These are phyloP conservation scores for Pythium inflatum DNA, from an alignment of 352 stramenopile genomes.

Conservation along the genomic window DNA sequence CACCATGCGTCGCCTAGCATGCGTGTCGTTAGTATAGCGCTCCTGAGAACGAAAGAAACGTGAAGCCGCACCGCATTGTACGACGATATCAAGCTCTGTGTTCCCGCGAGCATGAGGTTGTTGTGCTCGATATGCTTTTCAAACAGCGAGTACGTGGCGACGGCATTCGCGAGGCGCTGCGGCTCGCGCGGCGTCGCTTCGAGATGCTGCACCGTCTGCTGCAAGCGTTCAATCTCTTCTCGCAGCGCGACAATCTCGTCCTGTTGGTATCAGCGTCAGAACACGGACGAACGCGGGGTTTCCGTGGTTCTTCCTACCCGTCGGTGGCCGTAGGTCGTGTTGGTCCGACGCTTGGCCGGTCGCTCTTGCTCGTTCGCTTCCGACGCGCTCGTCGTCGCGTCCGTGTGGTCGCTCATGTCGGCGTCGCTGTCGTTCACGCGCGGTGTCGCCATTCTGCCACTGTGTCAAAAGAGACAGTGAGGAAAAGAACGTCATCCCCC, in stretches of 20 bases:
- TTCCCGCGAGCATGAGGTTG: slow-evolving; percentile 24
- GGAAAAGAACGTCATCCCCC: not conserved
- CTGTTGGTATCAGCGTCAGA: too few species aligned
- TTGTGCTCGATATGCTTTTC: slow-evolving; percentile 6
- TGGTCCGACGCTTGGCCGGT: not conserved
- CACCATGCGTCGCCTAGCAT: not conserved
- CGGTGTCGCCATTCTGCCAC: not conserved
- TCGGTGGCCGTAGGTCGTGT: not conserved
- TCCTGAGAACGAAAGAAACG: too few species aligned
- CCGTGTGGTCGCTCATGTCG: not conserved
- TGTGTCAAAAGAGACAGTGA: too few species aligned
- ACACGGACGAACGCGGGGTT: too few species aligned
- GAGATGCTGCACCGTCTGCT: not conserved
- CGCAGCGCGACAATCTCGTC: slow-evolving; percentile 18
- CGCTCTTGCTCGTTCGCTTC: not conserved
- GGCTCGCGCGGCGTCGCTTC: not conserved
- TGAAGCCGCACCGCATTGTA: slow-evolving; percentile 5
- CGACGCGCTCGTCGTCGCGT: not conserved
- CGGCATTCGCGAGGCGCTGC: not conserved
- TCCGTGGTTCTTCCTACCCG: too few species aligned
- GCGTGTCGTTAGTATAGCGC: too few species aligned
- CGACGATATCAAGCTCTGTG: slow-evolving; percentile 30
- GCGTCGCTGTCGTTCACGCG: not conserved
- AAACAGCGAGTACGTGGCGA: not conserved
- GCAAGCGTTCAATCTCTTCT: slow-evolving; percentile 8